phyloP scores from a whole-genome alignment of 148 eudicot species.

The Chenopodium suecicum region DNA sequence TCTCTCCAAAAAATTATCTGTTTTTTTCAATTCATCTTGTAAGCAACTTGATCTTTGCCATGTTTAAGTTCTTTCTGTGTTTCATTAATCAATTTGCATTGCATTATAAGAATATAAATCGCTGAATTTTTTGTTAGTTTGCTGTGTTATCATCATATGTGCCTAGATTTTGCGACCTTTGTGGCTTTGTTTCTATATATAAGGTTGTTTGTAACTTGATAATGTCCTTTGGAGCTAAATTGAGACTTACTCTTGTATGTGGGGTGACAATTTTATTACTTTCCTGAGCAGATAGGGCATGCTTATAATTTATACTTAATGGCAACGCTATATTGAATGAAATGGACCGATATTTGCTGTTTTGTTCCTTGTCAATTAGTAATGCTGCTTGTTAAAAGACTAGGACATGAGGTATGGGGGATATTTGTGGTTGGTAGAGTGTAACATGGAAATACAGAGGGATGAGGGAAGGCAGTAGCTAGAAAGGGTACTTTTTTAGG shows the following conservation, averaged over 20 bases:
- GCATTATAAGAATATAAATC: not conserved
- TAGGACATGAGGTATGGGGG: not conserved
- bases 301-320: not conserved
- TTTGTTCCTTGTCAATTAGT: not conserved
- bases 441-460: not conserved
- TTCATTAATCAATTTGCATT: not conserved
- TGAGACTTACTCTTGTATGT: not conserved
- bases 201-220: not conserved
- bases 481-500: not conserved
- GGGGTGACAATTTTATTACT: not conserved
- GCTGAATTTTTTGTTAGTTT: not conserved
- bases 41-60: conserved; percentile 38
- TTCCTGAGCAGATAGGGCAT: not conserved
- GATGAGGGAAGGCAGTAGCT: not conserved
- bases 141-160: not conserved
- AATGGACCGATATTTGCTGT: not conserved
- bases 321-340: not conserved
- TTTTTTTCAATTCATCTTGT: conserved; percentile 34
- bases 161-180: too few species aligned
- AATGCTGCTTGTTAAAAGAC: not conserved
- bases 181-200: not conserved
- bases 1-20: conserved; percentile 23
- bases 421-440: not conserved
- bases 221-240: not conserved
- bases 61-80: conserved; percentile 15